phyloP scores from a whole-genome alignment of 345 rosid genomes.

The Reutealis trisperma region DNA sequence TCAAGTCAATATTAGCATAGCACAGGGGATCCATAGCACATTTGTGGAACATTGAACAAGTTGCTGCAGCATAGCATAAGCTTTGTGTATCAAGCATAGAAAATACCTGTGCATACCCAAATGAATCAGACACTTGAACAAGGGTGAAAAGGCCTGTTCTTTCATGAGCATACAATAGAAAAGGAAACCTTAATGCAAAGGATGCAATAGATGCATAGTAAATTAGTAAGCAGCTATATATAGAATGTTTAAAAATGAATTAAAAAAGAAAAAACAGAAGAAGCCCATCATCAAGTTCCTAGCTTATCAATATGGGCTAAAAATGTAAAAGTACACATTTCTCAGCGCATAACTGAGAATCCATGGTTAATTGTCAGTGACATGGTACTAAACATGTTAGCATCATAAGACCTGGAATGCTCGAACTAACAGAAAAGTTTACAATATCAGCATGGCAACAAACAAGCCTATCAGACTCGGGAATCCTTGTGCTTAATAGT shows the following conservation, averaged over 20 bases:
- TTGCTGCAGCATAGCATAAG: constrained; percentile 68
- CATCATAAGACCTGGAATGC: not conserved
- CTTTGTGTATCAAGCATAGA: constrained; percentile 87
- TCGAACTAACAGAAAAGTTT: not conserved
- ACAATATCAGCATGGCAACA: not conserved
- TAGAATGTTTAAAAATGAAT: not conserved
- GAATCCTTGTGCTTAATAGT: not conserved
- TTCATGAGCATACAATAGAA: not conserved
- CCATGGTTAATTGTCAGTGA: too few relatives aligned
- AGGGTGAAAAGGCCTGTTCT: not conserved
- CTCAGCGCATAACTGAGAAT: too few relatives aligned
- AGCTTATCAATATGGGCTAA: not conserved
- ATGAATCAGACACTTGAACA: not conserved
- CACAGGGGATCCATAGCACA: constrained; percentile 86
- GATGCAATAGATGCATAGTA: not conserved
- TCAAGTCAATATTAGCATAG: constrained; percentile 71
- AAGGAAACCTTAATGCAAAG: not conserved
- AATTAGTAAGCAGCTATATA: not conserved
- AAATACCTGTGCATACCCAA: constrained; percentile 49
- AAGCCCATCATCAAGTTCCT: not conserved
- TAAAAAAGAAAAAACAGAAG: not conserved
- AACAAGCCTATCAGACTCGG: not conserved
- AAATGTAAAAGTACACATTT: too few relatives aligned
- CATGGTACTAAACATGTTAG: too few relatives aligned
- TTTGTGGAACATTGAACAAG: constrained; percentile 77